A percentile compares a stretch with the other conserved stretches of the same genome.
phyloP scores from a whole-genome alignment of 1,284 basidiomycete species.

The Pyrrhoderma lamaoense region DNA sequence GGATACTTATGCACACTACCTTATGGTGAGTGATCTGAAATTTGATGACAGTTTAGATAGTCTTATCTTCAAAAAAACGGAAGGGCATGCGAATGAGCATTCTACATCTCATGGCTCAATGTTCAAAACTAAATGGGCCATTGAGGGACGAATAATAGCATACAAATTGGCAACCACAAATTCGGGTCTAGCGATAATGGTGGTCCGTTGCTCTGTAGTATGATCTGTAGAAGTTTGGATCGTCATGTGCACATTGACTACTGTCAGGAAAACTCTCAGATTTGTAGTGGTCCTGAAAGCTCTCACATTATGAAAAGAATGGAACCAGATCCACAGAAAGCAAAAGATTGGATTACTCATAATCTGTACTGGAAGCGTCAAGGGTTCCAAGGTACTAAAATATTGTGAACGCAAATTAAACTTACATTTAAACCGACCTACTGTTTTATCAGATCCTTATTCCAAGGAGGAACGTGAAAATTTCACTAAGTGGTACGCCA shows the following conservation, averaged over 20 bases:
- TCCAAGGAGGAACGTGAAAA: conserved; percentile 44
- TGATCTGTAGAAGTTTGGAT: conserved; percentile 48
- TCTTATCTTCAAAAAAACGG: neutral
- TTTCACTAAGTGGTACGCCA: conserved; percentile 41
- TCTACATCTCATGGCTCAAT: conserved; percentile 60
- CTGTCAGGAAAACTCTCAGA: conserved; percentile 35
- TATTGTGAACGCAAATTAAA: neutral
- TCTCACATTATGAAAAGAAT: conserved; percentile 40
- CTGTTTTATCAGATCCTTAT: conserved; percentile 41
- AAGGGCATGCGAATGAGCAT: conserved; percentile 31
- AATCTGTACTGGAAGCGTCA: conserved; percentile 47
- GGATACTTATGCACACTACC: conserved; percentile 54
- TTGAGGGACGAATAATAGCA: conserved; percentile 42
- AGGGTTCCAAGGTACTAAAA: conserved; percentile 27
- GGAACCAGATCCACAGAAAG: conserved; percentile 35
- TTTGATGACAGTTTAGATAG: neutral
- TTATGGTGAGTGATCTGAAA: conserved; percentile 31
- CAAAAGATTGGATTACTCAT: conserved; percentile 52
- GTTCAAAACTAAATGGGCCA: conserved; percentile 47
- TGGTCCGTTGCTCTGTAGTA: conserved; percentile 56
- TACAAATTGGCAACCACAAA: conserved; percentile 49
- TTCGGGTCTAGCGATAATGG: conserved; percentile 53
- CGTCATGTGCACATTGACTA: conserved; percentile 51
- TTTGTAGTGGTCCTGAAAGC: conserved; percentile 37
- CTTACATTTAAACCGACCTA: neutral